phyloP scores from a whole-genome alignment of 768 basidiomycete species.

The Lanmaoa rubissima region DNA sequence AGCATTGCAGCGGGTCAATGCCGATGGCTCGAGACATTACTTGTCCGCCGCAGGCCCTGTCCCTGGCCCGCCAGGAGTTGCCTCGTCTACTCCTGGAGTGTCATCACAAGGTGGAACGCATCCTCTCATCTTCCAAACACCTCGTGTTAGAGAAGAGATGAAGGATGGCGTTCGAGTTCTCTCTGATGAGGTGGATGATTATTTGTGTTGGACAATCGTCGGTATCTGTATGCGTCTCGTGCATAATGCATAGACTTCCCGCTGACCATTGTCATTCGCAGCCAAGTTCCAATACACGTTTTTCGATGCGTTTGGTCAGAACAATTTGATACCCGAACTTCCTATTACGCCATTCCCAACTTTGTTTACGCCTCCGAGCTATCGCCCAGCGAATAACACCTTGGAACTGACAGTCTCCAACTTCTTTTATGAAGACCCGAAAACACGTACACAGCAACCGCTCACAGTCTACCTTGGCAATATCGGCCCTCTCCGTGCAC shows the following conservation, averaged over 20 bases:
- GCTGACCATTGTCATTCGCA: slow-evolving; percentile 34
- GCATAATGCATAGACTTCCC: slow-evolving; percentile 4
- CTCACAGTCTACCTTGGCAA: slow-evolving; percentile 89
- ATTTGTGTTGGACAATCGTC: slow-evolving; percentile 94
- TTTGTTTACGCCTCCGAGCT: slow-evolving; percentile 74
- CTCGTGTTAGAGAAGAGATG: slow-evolving; percentile 78
- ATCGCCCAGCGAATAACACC: slow-evolving; percentile 67
- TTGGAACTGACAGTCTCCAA: slow-evolving; percentile 85
- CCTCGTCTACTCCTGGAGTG: slow-evolving; percentile 72
- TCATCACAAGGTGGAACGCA: slow-evolving; percentile 78
- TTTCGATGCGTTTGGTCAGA: slow-evolving; percentile 85
- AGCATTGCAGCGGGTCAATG: slow-evolving; percentile 79
- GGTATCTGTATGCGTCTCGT: slow-evolving; percentile 73
- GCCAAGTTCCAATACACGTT: slow-evolving; percentile 95
- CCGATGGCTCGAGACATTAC: slow-evolving; percentile 83
- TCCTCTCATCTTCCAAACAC: slow-evolving; percentile 74
- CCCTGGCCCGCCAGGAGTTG: slow-evolving; percentile 69
- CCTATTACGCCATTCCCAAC: slow-evolving; percentile 91
- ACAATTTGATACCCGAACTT: slow-evolving; percentile 68
- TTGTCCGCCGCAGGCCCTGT: slow-evolving; percentile 85
- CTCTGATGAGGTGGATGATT: slow-evolving; percentile 91
- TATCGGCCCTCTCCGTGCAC: slow-evolving; percentile 78
- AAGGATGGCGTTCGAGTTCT: slow-evolving; percentile 74
- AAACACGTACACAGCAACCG: slow-evolving; percentile 60
- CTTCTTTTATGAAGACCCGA: slow-evolving; percentile 80